phyloP scores from a whole-genome alignment of 179 eudicot genomes.

The Pouteria campechiana region DNA sequence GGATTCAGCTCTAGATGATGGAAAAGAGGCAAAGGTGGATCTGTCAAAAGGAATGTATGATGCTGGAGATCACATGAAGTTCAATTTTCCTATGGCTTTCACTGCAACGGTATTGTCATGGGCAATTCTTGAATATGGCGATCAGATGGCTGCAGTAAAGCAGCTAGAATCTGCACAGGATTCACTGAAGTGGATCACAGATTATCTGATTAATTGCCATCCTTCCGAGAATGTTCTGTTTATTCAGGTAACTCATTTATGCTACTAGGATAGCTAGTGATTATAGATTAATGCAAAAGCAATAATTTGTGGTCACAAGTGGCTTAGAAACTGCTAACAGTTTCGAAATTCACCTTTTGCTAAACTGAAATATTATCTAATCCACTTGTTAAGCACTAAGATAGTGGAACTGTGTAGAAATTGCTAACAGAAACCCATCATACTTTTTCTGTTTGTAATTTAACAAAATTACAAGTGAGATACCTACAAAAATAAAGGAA shows the following conservation, averaged over 20 bases:
- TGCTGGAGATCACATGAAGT: conserved; percentile 93
- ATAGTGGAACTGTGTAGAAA: too few species aligned
- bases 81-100: conserved; percentile 88
- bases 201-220: conserved; percentile 68
- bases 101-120: conserved; percentile 88
- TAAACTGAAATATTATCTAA: too few species aligned
- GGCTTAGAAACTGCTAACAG: too few species aligned
- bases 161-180: conserved; percentile 61
- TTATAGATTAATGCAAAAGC: too few species aligned
- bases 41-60: conserved; percentile 84
- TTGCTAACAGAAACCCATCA: too few species aligned
- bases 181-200: conserved; percentile 84
- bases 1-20: conserved; percentile 69
- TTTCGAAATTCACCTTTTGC: too few species aligned
- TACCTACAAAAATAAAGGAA: too few species aligned
- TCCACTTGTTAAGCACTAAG: too few species aligned
- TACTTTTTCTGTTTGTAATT: too few species aligned
- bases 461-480: too few species aligned
- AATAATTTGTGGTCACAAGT: too few species aligned
- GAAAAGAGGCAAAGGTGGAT: conserved; percentile 55
- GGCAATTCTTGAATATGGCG: conserved; percentile 83
- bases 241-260: conserved; percentile 43
- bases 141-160: conserved; percentile 50
- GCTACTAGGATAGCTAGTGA: neutral
- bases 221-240: conserved; percentile 61